A percentile compares a stretch with the other conserved stretches of the same genome.
Conservation (phyloP, 345 rosid species). For the Psidium friedrichsthalianum region DNA sequence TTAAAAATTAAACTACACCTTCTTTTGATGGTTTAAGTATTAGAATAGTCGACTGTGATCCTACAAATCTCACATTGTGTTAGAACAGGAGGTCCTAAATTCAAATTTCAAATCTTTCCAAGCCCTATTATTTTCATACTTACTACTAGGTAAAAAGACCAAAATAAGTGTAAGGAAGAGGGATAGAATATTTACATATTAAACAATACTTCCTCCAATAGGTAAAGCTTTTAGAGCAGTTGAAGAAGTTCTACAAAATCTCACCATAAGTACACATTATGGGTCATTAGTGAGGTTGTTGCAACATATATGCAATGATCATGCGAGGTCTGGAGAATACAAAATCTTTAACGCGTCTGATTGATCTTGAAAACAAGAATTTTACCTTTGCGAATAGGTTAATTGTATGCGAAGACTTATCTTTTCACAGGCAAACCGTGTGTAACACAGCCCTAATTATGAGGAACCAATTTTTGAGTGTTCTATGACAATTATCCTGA, state of each 20-base stretch:
- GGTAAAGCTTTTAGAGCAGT: background rate
- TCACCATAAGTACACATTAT: background rate
- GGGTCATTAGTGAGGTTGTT: background rate
- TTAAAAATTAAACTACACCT: background rate
- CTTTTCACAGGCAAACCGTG: background rate
- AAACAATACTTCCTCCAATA: background rate
- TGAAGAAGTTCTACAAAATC: background rate
- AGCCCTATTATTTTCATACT: background rate
- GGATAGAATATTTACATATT: background rate
- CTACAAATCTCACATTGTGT: background rate
- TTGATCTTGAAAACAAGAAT: background rate
- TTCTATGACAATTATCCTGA: background rate
- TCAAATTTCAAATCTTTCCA: background rate
- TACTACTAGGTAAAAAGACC: background rate
- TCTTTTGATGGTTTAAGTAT: background rate
- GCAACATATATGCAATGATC: background rate
- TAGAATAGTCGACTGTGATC: accelerated
- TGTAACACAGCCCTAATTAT: background rate
- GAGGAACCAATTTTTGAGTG: background rate
- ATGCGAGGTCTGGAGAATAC: background rate
- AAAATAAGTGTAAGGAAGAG: background rate
- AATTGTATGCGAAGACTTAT: background rate
- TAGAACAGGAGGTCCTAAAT: background rate
- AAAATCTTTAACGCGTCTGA: background rate
- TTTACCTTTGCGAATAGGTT: background rate